A percentile compares a stretch with the other conserved stretches of the same genome.
These are phyloP conservation scores for Penicillium malachiteum DNA, from an alignment of 495 filamentous ascomycete genomes.

Conservation along the genomic window DNA sequence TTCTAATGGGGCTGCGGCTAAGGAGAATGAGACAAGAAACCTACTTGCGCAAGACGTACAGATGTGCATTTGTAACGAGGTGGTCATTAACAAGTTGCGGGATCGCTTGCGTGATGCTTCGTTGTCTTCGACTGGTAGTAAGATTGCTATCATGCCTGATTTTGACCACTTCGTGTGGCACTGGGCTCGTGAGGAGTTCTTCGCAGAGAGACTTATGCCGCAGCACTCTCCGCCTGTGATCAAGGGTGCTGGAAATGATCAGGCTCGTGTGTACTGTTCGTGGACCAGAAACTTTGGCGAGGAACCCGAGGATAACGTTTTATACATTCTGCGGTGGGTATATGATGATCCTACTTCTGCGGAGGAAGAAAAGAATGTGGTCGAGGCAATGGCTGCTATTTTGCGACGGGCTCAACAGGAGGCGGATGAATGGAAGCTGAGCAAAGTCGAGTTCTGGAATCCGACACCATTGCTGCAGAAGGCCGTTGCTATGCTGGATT, in stretches of 20 bases:
- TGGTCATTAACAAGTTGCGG: conserved; percentile 30
- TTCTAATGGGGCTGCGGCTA: conserved; percentile 5
- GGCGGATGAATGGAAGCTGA: conserved; percentile 59
- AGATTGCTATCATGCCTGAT: conserved; percentile 71
- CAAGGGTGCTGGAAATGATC: conserved; percentile 66
- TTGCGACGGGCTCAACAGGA: conserved; percentile 54
- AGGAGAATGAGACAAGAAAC: conserved; percentile 16
- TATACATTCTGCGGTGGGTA: conserved; percentile 78
- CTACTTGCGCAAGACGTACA: conserved; percentile 33
- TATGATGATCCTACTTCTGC: conserved; percentile 54
- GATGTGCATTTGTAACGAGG: conserved; percentile 35
- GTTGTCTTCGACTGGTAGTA: conserved; percentile 29
- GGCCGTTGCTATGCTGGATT: conserved; percentile 57
- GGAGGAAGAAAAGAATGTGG: conserved; percentile 35
- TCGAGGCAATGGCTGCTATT: conserved; percentile 50
- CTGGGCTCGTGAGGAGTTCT: conserved; percentile 82
- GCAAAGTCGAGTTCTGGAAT: conserved; percentile 64
- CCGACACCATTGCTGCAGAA: conserved; percentile 54
- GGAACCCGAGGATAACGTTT: conserved; percentile 57
- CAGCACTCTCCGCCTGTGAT: conserved; percentile 46
- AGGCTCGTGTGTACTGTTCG: conserved; percentile 66
- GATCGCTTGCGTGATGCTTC: conserved; percentile 34
- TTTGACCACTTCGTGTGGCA: conserved; percentile 79
- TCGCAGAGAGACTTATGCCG: conserved; percentile 52
- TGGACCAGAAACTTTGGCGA: conserved; percentile 76